Percentiles rank a stretch among this genome's conserved stretches.
phyloP scores from a whole-genome alignment of 148 eudicot genomes.

The Arctostaphylos glauca region DNA sequence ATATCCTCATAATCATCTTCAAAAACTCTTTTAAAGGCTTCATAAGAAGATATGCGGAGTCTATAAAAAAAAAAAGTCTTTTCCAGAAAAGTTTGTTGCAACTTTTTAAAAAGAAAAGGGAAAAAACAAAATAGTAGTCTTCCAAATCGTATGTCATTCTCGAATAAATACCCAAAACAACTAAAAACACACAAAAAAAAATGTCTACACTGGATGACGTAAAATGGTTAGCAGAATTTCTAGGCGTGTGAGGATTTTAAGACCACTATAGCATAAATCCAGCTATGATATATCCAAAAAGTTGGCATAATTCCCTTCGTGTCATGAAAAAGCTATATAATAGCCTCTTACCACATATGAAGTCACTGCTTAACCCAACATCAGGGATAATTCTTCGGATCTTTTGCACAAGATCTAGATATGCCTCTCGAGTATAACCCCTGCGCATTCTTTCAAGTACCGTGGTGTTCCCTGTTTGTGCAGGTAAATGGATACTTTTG shows the following conservation, averaged over 20 bases:
- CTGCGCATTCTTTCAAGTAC: slow-evolving; percentile 91
- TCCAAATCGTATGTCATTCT: neutral
- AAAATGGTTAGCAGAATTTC: neutral
- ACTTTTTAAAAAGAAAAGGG: neutral
- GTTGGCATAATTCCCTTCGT: neutral
- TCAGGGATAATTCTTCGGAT: slow-evolving; percentile 81
- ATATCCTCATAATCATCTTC: neutral
- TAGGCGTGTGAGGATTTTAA: neutral
- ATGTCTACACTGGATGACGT: neutral
- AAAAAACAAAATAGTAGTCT: neutral
- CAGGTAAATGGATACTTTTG: slow-evolving; percentile 90
- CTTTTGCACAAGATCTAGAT: slow-evolving; percentile 84
- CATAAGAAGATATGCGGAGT: neutral
- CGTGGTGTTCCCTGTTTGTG: slow-evolving; percentile 81
- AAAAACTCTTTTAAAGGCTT: neutral
- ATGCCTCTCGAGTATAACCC: slow-evolving; percentile 92
- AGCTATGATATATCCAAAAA: neutral
- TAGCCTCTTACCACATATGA: slow-evolving; percentile 80
- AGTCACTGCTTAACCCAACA: slow-evolving; percentile 93
- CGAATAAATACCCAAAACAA: neutral
- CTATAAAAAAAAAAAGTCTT: neutral
- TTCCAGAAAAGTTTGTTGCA: neutral
- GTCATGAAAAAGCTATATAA: neutral
- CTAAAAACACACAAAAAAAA: neutral
- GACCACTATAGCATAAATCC: neutral